phyloP scores from a whole-genome alignment of 192 early-diverging fungal genomes.

The Dissophora ornata region DNA sequence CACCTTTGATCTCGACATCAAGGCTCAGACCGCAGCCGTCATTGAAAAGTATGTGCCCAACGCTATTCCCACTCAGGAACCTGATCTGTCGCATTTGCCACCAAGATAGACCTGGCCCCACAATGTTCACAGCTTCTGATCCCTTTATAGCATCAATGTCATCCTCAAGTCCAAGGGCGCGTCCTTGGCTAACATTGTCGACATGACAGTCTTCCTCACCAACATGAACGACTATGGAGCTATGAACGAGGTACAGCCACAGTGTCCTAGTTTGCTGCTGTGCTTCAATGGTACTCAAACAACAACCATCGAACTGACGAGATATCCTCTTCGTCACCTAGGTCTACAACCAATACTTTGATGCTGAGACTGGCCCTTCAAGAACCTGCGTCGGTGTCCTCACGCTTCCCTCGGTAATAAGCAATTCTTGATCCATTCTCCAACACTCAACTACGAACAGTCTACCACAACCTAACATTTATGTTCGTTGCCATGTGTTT shows the following conservation, averaged over 20 bases:
- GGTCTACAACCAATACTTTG: conserved; percentile 76
- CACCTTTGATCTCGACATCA: conserved; percentile 66
- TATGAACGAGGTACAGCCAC: conserved; percentile 66
- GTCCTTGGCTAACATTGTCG: conserved; percentile 68
- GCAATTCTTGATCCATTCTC: neutral
- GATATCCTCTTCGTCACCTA: no score
- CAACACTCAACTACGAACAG: neutral
- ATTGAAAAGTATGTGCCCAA: conserved; percentile 69
- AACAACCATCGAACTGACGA: no score
- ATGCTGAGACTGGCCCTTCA: conserved; percentile 65
- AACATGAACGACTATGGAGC: conserved; percentile 75
- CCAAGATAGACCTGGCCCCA: no score
- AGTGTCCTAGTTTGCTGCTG: conserved; percentile 22
- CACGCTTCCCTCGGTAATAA: conserved; percentile 64
- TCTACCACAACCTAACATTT: no score
- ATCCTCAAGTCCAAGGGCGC: conserved; percentile 66
- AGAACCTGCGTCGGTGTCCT: conserved; percentile 75
- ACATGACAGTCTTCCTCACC: conserved; percentile 79
- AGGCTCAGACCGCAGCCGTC: conserved; percentile 71
- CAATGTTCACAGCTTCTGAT: neutral
- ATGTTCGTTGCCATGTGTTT: no score
- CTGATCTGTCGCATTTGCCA: no score
- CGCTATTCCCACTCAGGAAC: no score
- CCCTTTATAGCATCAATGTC: conserved; percentile 58
- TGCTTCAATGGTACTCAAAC: no score